These are phyloP conservation scores for Albizia julibrissin DNA, from an alignment of 306 rosid species.

Conservation along the genomic window DNA sequence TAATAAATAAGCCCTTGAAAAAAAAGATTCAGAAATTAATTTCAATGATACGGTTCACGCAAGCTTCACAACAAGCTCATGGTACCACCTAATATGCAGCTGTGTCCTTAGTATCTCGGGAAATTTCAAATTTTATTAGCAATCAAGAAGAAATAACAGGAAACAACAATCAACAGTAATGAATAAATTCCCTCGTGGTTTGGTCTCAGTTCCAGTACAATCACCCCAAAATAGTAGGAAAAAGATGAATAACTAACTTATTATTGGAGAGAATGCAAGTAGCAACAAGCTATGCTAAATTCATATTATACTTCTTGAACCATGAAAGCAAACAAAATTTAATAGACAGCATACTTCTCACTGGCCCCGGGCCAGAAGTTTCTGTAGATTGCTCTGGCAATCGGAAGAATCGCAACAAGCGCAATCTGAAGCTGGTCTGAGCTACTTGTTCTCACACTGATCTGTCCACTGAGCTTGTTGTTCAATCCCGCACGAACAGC, in stretches of 20 bases:
- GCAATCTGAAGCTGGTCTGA: slow-evolving; percentile 98
- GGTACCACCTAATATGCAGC: background rate
- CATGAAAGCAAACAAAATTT: slow-evolving; percentile 36
- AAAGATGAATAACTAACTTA: slow-evolving; percentile 27
- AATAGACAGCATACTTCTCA: slow-evolving; percentile 78
- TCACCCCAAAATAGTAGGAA: slow-evolving; percentile 32
- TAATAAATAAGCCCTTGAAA: background rate
- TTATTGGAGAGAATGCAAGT: slow-evolving; percentile 35
- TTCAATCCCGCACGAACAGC: slow-evolving; percentile 91
- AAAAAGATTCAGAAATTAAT: slow-evolving; percentile 3
- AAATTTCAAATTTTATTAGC: slow-evolving; percentile 21
- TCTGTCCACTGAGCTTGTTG: slow-evolving; percentile 96
- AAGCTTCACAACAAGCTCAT: background rate
- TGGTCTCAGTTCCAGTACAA: slow-evolving; percentile 44
- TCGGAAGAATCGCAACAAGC: slow-evolving; percentile 75
- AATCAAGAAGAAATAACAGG: slow-evolving; percentile 24
- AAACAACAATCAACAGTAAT: slow-evolving; percentile 32
- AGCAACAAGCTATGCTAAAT: slow-evolving; percentile 33
- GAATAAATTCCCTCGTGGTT: slow-evolving; percentile 52
- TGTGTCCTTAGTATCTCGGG: background rate
- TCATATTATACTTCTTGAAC: slow-evolving; percentile 36
- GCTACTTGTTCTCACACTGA: slow-evolving; percentile 81
- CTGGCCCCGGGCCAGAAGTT: slow-evolving; percentile 71
- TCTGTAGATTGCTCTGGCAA: slow-evolving; percentile 69
- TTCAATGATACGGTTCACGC: background rate